A percentile compares a stretch with the other conserved stretches of the same genome.
Conservation (phyloP, 1,284 basidiomycete genomes). For the Microbotryum violaceum region DNA sequence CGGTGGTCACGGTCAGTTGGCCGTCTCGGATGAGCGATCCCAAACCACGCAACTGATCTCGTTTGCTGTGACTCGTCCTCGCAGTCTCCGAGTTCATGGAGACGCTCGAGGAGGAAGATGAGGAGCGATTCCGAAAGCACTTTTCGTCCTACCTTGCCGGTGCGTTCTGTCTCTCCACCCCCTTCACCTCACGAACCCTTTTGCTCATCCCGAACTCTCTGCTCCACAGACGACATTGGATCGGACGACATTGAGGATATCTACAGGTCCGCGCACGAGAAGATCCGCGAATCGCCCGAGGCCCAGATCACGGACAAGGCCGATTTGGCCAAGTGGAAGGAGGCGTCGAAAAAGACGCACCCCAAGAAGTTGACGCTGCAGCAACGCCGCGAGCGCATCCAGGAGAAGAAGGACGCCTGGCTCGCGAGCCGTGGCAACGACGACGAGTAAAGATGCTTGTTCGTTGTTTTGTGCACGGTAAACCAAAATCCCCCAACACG, state of each 20-base stretch:
- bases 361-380: slow-evolving; percentile 63
- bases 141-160: slow-evolving; percentile 63
- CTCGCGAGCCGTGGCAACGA: slow-evolving; percentile 1
- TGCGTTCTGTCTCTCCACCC: too few relatives aligned
- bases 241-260: slow-evolving; percentile 98
- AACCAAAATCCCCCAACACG: too few relatives aligned
- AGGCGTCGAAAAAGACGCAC: slow-evolving; percentile 72
- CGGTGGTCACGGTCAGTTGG: slow-evolving; percentile 52
- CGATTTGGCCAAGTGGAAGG: slow-evolving; percentile 74
- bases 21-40: not conserved
- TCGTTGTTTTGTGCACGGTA: too few relatives aligned
- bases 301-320: slow-evolving; percentile 87
- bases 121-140: slow-evolving; percentile 99
- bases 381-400: slow-evolving; percentile 66
- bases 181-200: too few relatives aligned
- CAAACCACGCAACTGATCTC: not conserved
- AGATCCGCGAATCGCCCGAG: slow-evolving; percentile 88
- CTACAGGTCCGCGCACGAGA: slow-evolving; percentile 54
- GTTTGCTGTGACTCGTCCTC: slow-evolving; percentile 37
- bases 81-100: slow-evolving; percentile 97
- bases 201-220: too few relatives aligned
- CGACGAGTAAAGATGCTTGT: not conserved
- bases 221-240: slow-evolving; percentile 64
- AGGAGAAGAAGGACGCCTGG: slow-evolving; percentile 28
- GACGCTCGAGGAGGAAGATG: slow-evolving; percentile 98